phyloP scores from a whole-genome alignment of 2,329 filamentous ascomycete genomes.

The Mycosphaerella sp. region DNA sequence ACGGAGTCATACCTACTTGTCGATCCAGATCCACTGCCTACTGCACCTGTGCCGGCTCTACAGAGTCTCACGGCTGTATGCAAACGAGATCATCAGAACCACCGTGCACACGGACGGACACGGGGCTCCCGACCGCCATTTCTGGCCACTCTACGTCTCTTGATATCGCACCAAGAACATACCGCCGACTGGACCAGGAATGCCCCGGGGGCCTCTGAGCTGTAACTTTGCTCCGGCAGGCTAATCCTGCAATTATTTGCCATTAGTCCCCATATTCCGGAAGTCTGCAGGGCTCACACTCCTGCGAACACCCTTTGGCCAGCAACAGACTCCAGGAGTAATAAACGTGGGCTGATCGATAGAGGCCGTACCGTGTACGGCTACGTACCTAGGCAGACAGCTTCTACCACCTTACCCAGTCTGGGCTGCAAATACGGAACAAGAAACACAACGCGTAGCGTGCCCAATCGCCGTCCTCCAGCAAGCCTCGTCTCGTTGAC shows the following conservation, averaged over 20 bases:
- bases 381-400: too few species aligned
- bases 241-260: neutral
- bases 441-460: neutral
- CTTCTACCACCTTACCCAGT: neutral
- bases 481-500: constrained; percentile 3
- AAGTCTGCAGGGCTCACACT: neutral
- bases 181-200: neutral
- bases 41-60: neutral
- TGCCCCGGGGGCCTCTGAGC: neutral
- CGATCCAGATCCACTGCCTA: neutral
- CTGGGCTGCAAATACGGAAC: neutral
- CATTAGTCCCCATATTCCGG: neutral
- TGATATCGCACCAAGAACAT: neutral
- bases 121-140: too few species aligned
- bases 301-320: neutral
- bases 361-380: too few species aligned
- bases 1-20: too few species aligned
- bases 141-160: too few species aligned
- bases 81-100: neutral
- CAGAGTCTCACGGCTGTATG: neutral
- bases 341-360: constrained; percentile 5
- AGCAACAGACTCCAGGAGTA: neutral
- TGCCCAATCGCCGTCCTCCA: constrained; percentile 9
- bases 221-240: neutral
- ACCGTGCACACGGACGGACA: neutral